Conservation (phyloP, 78 protist species). For the Chrysochromulina parva region DNA sequence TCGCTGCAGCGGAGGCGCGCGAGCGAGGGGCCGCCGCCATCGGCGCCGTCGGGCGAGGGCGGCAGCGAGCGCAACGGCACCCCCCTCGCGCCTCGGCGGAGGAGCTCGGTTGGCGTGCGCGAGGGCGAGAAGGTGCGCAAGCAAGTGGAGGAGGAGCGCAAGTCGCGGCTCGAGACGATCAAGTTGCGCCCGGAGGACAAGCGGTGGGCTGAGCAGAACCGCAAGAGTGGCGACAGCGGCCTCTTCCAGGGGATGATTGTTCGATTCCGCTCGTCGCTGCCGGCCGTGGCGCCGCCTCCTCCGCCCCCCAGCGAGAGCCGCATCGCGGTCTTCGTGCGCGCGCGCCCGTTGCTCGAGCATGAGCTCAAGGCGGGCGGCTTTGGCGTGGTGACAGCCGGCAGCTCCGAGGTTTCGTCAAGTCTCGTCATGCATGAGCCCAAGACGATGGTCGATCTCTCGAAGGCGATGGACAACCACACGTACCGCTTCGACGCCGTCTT, state of each 20-base stretch:
- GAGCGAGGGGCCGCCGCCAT: neutral
- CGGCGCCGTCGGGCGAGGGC: too few relatives aligned
- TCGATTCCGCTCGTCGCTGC: neutral
- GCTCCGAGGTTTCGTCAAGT: neutral
- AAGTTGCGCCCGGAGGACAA: neutral
- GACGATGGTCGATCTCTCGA: conserved; percentile 77
- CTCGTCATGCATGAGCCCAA: conserved; percentile 65
- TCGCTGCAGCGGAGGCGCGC: too few relatives aligned
- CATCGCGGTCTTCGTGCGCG: conserved; percentile 84
- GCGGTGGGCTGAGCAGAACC: neutral
- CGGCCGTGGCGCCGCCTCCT: neutral
- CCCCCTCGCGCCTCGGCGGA: neutral
- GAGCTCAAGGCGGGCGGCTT: conserved; percentile 43
- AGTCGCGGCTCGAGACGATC: neutral
- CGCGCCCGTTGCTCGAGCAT: conserved; percentile 79
- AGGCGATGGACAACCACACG: conserved; percentile 78
- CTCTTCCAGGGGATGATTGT: neutral
- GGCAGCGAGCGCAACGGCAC: neutral
- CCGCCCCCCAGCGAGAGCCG: neutral
- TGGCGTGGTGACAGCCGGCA: conserved; percentile 36
- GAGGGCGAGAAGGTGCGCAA: neutral
- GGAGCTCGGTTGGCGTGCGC: neutral
- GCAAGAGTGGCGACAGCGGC: neutral
- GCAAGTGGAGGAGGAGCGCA: neutral
- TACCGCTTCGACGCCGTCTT: conserved; percentile 88